Evolutionary conservation across 1,284 basidiomycete species (phyloP).

Genomic region (Papiliotrema terrestris): DNA sequence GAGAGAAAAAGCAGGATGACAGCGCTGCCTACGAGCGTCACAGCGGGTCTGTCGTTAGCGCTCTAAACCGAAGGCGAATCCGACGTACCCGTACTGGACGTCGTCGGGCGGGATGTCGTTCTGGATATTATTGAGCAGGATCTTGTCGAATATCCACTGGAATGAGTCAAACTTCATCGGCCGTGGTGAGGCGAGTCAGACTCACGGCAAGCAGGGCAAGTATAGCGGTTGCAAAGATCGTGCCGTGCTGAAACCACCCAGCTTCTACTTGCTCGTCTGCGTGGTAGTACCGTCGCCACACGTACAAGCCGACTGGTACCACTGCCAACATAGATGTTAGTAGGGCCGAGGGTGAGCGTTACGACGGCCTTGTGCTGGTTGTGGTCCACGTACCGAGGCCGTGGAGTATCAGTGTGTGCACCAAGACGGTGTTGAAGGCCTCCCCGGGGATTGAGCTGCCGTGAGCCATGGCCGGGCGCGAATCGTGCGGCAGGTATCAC

Average conservation of each 20-base stretch:
- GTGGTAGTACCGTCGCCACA: conserved; percentile 13
- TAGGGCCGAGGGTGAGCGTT: conserved; percentile 14
- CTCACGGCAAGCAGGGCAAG: conserved; percentile 17
- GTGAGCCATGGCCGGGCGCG: background rate
- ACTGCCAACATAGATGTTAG: conserved; percentile 17
- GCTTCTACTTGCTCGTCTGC: conserved; percentile 1
- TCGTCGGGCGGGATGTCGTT: conserved; percentile 6
- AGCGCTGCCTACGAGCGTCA: conserved; percentile 11
- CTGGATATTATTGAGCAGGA: conserved; percentile 8
- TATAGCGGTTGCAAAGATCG: conserved; percentile 8
- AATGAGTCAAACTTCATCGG: too few species aligned
- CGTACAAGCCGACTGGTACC: conserved; percentile 14
- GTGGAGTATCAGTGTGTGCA: conserved; percentile 19
- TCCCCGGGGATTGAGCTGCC: conserved; percentile 2
- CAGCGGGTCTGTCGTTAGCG: conserved; percentile 6
- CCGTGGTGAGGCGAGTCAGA: background rate
- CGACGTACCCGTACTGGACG: conserved; percentile 14
- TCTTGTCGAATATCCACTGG: conserved; percentile 24
- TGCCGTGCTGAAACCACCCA: conserved; percentile 24
- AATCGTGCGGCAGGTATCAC: background rate
- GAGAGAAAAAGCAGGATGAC: conserved; percentile 9
- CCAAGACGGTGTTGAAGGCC: conserved; percentile 15
- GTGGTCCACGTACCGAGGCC: conserved; percentile 14
- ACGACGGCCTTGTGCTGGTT: background rate
- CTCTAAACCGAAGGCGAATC: background rate